Base-by-base conservation (phyloP, 2,329 filamentous ascomycete genomes). In the Penicillium sp. region DNA sequence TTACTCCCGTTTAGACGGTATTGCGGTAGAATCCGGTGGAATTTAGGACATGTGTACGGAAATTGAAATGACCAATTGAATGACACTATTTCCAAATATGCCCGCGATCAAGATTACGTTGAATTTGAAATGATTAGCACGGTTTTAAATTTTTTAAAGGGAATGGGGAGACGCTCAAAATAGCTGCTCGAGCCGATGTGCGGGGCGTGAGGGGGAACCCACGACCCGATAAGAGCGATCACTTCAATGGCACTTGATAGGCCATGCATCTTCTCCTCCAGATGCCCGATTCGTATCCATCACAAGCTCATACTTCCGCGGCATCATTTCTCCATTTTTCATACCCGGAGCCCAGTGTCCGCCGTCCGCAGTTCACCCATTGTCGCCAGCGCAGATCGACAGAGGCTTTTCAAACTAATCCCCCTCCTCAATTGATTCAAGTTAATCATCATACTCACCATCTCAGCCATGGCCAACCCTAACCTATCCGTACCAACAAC, bases 151-250 rank as follows among this genome's bases (percentile, higher is more conserved):
- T 16, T 6, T 1, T n/a, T n/a, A 35, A 8, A 16, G 5, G 14
- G 3, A n/a, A 27, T 3, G 18, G 18, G 43, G 8, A 11, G 7
- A 44, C 18, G 33, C 18, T 38, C 31, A 39, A 50, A 38, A 41
- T 30, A 47, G 28, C 35, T 42, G 27, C 25, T 51, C 25, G 22
- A 45, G 49, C 38, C 53, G 48, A 55, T 25, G 14, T 59, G 58
- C 56, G 58, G 56, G 56, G 56, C 25, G 35, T 55, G 56, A 60
- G 54, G 58, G 57, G 58, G 53, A 58, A 35, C 35, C 31, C 28
- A 30, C 25, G 11, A 30, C 11, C 20, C 45, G 54, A 53, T 54
- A 58, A 46, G 48, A 43, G 33, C 27, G 27, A 28, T 13, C 27
- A 28, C 31, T 14, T 11, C 18, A 38, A 13, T 30, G 28, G 5